Conservation (phyloP, 352 stramenopile species). For the Pythium guiyangense region DNA sequence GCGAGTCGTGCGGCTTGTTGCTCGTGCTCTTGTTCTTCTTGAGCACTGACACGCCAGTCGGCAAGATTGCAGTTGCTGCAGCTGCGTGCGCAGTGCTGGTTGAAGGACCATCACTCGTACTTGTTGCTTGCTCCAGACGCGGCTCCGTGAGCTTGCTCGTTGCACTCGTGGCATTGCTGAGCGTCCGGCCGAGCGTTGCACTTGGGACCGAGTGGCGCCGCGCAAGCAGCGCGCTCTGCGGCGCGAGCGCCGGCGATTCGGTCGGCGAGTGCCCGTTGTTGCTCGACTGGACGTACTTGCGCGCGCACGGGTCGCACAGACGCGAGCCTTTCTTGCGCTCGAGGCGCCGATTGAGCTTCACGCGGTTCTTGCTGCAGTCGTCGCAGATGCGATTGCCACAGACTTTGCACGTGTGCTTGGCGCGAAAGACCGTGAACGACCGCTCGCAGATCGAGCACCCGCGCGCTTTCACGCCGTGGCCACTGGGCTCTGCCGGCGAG, state of each 20-base stretch:
- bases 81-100: background rate
- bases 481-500: slow-evolving; percentile 7
- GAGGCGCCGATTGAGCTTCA: slow-evolving; percentile 61
- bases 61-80: background rate
- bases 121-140: background rate
- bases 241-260: slow-evolving; percentile 19
- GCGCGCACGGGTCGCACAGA: slow-evolving; percentile 67
- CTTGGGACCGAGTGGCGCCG: slow-evolving; percentile 16
- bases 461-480: slow-evolving; percentile 11
- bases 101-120: background rate
- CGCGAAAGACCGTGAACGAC: slow-evolving; percentile 72
- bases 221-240: slow-evolving; percentile 12
- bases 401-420: slow-evolving; percentile 79
- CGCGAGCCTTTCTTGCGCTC: slow-evolving; percentile 70
- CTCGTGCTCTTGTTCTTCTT: background rate
- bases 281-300: slow-evolving; percentile 47
- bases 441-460: slow-evolving; percentile 61
- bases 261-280: slow-evolving; percentile 19
- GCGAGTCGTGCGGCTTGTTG: slow-evolving; percentile 20
- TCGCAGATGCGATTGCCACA: slow-evolving; percentile 73
- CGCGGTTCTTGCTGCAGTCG: slow-evolving; percentile 79
- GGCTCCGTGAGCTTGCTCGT: background rate
- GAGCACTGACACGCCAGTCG: background rate
- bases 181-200: slow-evolving; percentile 1
- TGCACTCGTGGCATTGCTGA: background rate